Base-by-base conservation (phyloP, 2,329 filamentous ascomycete genomes). In the Karstenula rhodostoma region DNA sequence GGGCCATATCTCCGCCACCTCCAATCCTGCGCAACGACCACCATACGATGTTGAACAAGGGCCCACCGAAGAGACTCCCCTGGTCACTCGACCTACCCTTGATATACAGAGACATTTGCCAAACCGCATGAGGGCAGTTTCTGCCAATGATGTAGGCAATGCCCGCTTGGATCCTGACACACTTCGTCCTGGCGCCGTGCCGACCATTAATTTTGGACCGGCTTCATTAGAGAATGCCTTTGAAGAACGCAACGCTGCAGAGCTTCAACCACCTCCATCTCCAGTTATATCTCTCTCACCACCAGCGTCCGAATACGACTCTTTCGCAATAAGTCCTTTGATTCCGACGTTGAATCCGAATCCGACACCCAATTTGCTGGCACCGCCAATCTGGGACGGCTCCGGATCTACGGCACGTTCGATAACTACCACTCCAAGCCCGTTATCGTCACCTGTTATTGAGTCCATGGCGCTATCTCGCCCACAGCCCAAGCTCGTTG, bases 71-170 rank as follows among this genome's bases (percentile, higher is more conserved):
- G 54, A 54, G 2, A 71, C 68, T 9, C 70, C 69, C 22, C 56
- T 64, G 17, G 55, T 70, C 4, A 63, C 63, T 13, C 67, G 74
- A 35, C 74, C 74, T 10, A 70, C 50, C 29, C 52, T 71, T 19
- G 74, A 78, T n/a, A 69, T 77, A 12, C 68, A 73, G 22, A 63
- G 67, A 37, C 66, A 61, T 7, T 54, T 67, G n/a, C 70, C 65
- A 19, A 65, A 68, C 59, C 76, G 78, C 53, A 74, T 75, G 48
- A 79, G 87, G 62, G 87, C 87, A 23, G 85, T 89, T 2, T 89
- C 87, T 17, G 83, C 86, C 3, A 87, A 87, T 63, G 86, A 86
- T 71, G 83, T 85, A 2, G 76, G 81, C 33, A 77, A 78, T 12
- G 67, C 85, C 32, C 79, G 74, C 25, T 67, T 85, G 4, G 81